Evolutionary conservation across 2,329 filamentous ascomycete genomes (phyloP).

Genomic region (Hymenoscyphus fructigenus): DNA sequence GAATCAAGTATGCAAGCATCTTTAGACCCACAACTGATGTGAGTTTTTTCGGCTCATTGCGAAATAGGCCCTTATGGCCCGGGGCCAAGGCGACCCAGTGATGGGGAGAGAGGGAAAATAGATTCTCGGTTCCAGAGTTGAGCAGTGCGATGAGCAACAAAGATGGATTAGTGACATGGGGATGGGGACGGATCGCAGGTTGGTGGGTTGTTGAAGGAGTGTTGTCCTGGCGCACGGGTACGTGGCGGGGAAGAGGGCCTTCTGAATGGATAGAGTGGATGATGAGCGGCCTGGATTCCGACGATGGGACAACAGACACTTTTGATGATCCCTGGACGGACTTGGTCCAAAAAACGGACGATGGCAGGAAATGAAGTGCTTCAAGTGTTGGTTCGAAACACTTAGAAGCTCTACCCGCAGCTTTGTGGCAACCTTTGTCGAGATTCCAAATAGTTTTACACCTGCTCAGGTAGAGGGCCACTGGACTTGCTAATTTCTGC

Average conservation of each 20-base stretch:
- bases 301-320: slow-evolving; percentile 1
- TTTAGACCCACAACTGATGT: neutral
- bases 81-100: slow-evolving; percentile 7
- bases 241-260: neutral
- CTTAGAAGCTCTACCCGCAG: neutral
- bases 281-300: slow-evolving; percentile 4
- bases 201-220: slow-evolving; percentile 5
- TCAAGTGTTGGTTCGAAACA: neutral
- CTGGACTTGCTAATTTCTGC: neutral
- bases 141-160: slow-evolving; percentile 21
- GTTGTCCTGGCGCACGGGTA: slow-evolving; percentile 8
- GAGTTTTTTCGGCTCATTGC: slow-evolving; percentile 12
- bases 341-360: neutral
- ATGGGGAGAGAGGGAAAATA: slow-evolving; percentile 10
- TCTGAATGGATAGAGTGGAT: slow-evolving; percentile 5
- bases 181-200: neutral
- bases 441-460: neutral
- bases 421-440: neutral
- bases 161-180: slow-evolving; percentile 7
- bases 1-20: slow-evolving; percentile 9
- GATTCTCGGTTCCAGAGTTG: slow-evolving; percentile 20
- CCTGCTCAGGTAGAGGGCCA: neutral
- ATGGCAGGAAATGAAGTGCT: neutral
- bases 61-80: slow-evolving; percentile 4
- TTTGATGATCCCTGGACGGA: neutral